These are phyloP conservation scores for Raffaelea deltoideospora DNA, from an alignment of 2,329 filamentous ascomycete species.

Conservation along the genomic window DNA sequence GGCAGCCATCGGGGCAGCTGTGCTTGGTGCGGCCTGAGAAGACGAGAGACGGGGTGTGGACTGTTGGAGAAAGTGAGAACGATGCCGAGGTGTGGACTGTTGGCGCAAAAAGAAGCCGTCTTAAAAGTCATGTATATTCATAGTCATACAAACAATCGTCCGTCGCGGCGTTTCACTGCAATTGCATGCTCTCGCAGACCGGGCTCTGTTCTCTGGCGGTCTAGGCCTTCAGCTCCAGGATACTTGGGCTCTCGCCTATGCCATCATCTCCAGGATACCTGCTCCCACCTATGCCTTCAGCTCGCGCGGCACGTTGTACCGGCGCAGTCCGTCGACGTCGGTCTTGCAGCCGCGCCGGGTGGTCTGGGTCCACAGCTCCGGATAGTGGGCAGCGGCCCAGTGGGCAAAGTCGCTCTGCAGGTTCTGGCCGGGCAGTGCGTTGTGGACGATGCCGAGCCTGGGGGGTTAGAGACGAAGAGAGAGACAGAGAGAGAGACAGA, in stretches of 20 bases:
- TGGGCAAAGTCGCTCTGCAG: constrained; percentile 55
- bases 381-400: constrained; percentile 58
- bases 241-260: neutral
- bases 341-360: constrained; percentile 33
- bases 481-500: constrained; percentile 5
- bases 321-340: constrained; percentile 27
- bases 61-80: neutral
- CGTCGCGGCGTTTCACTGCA: no score
- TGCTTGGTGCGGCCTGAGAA: no score
- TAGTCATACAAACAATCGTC: no score
- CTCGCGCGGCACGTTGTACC: constrained; percentile 33
- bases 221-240: no score
- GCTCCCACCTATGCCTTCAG: constrained; percentile 7
- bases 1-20: no score
- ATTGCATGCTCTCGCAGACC: no score
- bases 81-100: neutral
- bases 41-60: neutral
- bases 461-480: neutral
- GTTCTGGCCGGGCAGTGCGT: constrained; percentile 49
- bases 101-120: no score
- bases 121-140: no score
- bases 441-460: constrained; percentile 63
- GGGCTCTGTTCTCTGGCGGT: no score
- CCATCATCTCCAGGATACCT: no score
- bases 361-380: constrained; percentile 53